Evolutionary conservation across 2,329 filamentous ascomycete genomes (phyloP), one percentile per base, ranked within the genome.

Genomic region (Decorospora gaudefroyi): DNA sequence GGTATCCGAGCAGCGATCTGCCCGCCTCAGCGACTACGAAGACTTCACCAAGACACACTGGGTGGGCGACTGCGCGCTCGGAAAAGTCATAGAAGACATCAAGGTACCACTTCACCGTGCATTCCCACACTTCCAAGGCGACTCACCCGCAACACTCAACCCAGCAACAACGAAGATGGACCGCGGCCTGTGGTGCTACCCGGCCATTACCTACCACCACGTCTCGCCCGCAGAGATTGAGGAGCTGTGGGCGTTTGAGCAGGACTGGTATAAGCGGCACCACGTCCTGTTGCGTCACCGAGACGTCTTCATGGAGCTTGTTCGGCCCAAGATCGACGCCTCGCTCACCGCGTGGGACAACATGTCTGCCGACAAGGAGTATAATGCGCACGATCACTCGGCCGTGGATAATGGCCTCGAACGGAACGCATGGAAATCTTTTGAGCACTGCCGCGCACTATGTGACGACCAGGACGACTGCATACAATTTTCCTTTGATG

Each of bases 91-190:
- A 7, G 60, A 65, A 37, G 67, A 72, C 33, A 57, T 64, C 3
- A 66, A 65, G 22, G 51, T 72, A 4, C 61, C 60, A 4, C 47
- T 73, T 12, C 60, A 70, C 9, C 67, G 65, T 37, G 65, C 68
- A 2, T 76, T 70, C 50, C 75, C 75, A 1, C 71, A 75, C 49
- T 65, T 77, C 30, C 75, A 76, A 50, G 71, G 73, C 40, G 73
- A 75, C 47, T 71, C 70, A 4, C 71, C 72, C 4, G 67, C 68
- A 18, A 71, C 70, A 1, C 55, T 76, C 37, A 67, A 74, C 38
- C 75, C 68, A 0, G 59, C 65, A 3, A 50, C 51, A 11, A 49
- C 30, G 33, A 70, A 70, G 42, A 62, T 69, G 50, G 64, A 67
- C 31, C 57, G 66, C 15, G 60, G 62, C 32, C 60, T 74, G 1